Percentiles rank a stretch among this genome's conserved stretches.
Conservation (phyloP, 1,284 basidiomycete species). For the Heterobasidion annosum region DNA sequence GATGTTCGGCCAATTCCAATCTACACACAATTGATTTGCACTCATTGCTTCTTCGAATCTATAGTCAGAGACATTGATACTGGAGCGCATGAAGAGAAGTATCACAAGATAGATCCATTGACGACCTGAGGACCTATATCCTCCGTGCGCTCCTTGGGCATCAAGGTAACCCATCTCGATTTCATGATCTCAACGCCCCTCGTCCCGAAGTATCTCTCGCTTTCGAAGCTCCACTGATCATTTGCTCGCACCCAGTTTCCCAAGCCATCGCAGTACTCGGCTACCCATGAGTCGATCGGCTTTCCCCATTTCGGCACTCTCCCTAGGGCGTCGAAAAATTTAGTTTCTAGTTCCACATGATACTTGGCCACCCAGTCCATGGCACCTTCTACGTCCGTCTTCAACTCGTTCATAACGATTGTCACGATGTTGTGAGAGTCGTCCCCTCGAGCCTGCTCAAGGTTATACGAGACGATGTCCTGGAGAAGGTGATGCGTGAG, state of each 20-base stretch:
- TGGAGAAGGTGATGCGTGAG: constrained; percentile 10
- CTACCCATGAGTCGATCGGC: constrained; percentile 16
- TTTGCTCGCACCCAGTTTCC: constrained; percentile 26
- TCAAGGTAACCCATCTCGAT: constrained; percentile 4
- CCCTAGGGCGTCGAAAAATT: constrained; percentile 14
- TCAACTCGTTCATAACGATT: constrained; percentile 26
- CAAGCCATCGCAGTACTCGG: constrained; percentile 20
- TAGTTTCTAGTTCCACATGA: constrained; percentile 10
- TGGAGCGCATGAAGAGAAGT: background rate
- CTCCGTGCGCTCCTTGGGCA: background rate
- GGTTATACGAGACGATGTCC: constrained; percentile 30
- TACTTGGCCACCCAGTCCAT: constrained; percentile 20
- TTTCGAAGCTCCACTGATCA: constrained; percentile 25
- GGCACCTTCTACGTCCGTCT: constrained; percentile 19
- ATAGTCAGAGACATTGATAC: no score
- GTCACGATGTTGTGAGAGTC: constrained; percentile 32
- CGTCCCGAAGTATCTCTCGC: constrained; percentile 25
- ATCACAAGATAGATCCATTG: background rate
- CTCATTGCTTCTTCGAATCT: no score
- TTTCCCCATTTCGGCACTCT: constrained; percentile 21
- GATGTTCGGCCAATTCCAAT: no score
- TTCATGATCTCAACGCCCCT: constrained; percentile 16
- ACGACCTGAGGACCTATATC: background rate
- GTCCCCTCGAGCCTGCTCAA: constrained; percentile 30
- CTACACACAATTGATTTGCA: no score